Evolutionary conservation across 2,329 filamentous ascomycete genomes (phyloP).

Genomic region (Aspergillus fumigatiaffinis): DNA sequence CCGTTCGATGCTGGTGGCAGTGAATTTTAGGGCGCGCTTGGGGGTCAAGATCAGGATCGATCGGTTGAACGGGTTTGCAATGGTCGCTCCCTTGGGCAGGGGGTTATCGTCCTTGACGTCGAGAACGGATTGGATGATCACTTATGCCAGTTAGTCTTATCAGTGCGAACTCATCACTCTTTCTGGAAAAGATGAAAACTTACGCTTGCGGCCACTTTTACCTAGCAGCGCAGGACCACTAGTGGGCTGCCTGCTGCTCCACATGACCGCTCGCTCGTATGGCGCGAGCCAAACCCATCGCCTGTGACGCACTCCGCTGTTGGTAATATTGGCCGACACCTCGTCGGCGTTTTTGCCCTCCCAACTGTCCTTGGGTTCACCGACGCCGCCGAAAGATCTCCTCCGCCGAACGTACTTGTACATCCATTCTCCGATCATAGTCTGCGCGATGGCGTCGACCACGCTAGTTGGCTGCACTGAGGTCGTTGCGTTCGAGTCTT

Average conservation of each 20-base stretch:
- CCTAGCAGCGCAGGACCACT: constrained; percentile 84
- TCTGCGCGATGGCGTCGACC: constrained; percentile 94
- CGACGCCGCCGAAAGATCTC: constrained; percentile 84
- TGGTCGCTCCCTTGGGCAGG: constrained; percentile 64
- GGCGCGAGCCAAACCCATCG: constrained; percentile 98
- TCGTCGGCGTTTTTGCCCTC: constrained; percentile 61
- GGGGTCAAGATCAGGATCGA: constrained; percentile 95
- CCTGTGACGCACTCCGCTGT: constrained; percentile 72
- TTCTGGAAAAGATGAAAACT: constrained; percentile 42
- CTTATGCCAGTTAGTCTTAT: constrained; percentile 45
- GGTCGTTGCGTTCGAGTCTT: constrained; percentile 51
- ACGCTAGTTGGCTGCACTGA: constrained; percentile 69
- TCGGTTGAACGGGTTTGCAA: constrained; percentile 68
- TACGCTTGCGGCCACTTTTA: constrained; percentile 90
- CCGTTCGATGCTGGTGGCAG: constrained; percentile 73
- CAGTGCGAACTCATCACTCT: not conserved
- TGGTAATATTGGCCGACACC: constrained; percentile 64
- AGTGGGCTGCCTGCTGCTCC: constrained; percentile 95
- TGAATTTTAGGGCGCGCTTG: constrained; percentile 91
- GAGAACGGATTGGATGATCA: constrained; percentile 90
- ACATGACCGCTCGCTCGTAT: constrained; percentile 92
- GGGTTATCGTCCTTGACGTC: constrained; percentile 95
- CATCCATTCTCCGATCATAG: constrained; percentile 85
- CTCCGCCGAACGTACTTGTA: constrained; percentile 52
- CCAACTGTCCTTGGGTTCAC: constrained; percentile 43